Base-by-base conservation (phyloP, 768 basidiomycete genomes). In the Daedaleopsis nitida region DNA sequence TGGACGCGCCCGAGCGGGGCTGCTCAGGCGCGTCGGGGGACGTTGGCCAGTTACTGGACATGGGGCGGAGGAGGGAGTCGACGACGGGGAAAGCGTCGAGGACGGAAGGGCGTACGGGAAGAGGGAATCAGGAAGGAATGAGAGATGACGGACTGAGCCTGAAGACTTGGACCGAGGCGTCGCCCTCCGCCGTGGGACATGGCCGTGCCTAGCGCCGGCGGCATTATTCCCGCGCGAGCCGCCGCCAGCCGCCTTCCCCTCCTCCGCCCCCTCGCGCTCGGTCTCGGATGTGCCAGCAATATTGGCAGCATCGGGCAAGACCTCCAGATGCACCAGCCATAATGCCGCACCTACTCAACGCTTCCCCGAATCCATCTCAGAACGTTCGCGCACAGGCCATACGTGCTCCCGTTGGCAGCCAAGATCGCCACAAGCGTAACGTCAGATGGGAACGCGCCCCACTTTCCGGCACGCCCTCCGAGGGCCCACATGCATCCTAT, bases 241-340 rank as follows among this genome's bases (percentile, higher is more conserved):
- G 4, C 70, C 45, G 47, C 47, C 23, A 13, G 21, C 6, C 66
- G 60, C 27, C 59, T 44, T 7, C 63, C 65, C 17, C 70, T 68
- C 37, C 64, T 19, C 73, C 69, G 44, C 69, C 61, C n/a, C 65
- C 64, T 21, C 68, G n/a, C 69, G 27, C 68, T 59, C n/a, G 59
- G 55, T 23, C 47, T 47, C 8, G 10, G 47, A 16, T 23, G 7
- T 4, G 13, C 23, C 6, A 7, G n/a, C 1, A 7, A n/a, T n/a
- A n/a, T n/a, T n/a, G n/a, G n/a, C n/a, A n/a, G 17, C 17, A 19
- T 17, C 17, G 16, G 21, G 44, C 44, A 14, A 45, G 27, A 7
- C 27, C 27, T 3, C 27, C 27, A n/a, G n/a, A n/a, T n/a, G n/a
- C n/a, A 3, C 27, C 27, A 32, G 27, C 27, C 27, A 3, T 7